Base-by-base conservation (phyloP, 805 yeast species). In the Lachancea kluyveri region DNA sequence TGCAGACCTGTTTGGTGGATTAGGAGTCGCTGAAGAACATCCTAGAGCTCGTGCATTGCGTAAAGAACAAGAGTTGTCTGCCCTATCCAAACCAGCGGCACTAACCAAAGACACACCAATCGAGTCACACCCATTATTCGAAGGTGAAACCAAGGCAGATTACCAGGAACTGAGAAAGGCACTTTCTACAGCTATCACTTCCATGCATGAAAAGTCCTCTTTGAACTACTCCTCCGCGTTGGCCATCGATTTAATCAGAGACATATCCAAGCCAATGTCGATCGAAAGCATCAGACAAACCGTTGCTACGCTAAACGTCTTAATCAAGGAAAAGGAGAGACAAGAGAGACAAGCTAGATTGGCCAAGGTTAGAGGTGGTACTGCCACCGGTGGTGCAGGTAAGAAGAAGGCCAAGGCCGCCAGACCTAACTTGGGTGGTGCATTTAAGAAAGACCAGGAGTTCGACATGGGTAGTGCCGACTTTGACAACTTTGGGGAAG, bases 381-480 rank as follows among this genome's bases (percentile, higher is more conserved):
- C 94, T 17, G 75, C 90, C 23, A 74, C 85, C 15, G 94, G 94
- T 49, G 96, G 96, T 56, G 92, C 94, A 22, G 94, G 95, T 62
- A 87, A 88, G 73, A 81, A 82, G 75, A 90, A 88, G 75, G 95
- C 86, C 37, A 81, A 82, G 61, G 80, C 84, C 36, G 71, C 76
- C 35, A 73, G 69, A 45, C 80, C 85, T 26, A 80, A 79, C 56
- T 67, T 82, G 31, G 72, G 72, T 35, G 72, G 72, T 48, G 70
- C 68, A 7, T 66, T 67, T 56, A 82, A 79, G 68, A 79, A 80
- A 60, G 86, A 79, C 50, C 65, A 64, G 31, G 67, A 69, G 23
- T 76, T 74, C 43, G 83, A 71, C 40, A 62, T 72, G 33, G 68
- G 64, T 43, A 64, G 60, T 36, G 67, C 65, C 47, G 70, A 59